Conservation (phyloP, 441 rosid species). For the Bruguiera hainesii region DNA sequence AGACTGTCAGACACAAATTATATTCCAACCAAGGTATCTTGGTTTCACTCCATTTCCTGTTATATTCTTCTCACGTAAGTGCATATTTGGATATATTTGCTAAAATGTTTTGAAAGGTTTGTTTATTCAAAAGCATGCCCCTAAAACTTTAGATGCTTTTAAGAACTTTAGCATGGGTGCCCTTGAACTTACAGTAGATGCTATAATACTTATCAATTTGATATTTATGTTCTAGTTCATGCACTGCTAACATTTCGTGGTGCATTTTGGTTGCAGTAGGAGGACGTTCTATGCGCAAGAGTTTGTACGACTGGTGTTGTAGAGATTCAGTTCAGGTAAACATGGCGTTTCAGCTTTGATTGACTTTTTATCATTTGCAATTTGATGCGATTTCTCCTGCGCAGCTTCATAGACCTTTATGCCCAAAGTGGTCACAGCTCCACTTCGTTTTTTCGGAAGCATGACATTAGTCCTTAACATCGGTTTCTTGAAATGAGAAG, state of each 20-base stretch:
- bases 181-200: too few relatives aligned
- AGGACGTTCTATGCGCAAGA: conserved; percentile 93
- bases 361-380: not conserved
- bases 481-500: not conserved
- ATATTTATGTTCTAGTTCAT: not conserved
- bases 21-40: conserved; percentile 81
- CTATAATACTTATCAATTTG: not conserved
- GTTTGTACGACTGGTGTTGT: conserved; percentile 97
- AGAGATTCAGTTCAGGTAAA: conserved; percentile 96
- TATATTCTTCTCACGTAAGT: not conserved
- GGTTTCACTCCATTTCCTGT: not conserved
- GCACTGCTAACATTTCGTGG: conserved; percentile 14
- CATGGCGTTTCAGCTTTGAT: not conserved
- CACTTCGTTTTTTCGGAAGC: not conserved
- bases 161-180: not conserved
- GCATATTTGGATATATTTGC: too few relatives aligned
- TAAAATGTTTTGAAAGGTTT: too few relatives aligned
- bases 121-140: not conserved
- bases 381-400: not conserved
- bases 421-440: too few relatives aligned
- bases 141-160: not conserved
- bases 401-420: too few relatives aligned
- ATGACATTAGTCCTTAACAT: not conserved
- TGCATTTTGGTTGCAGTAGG: conserved; percentile 46
- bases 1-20: conserved; percentile 73